Evolutionary conservation across 2,329 filamentous ascomycete species (phyloP).

Genomic region (Anisogramma anomala): DNA sequence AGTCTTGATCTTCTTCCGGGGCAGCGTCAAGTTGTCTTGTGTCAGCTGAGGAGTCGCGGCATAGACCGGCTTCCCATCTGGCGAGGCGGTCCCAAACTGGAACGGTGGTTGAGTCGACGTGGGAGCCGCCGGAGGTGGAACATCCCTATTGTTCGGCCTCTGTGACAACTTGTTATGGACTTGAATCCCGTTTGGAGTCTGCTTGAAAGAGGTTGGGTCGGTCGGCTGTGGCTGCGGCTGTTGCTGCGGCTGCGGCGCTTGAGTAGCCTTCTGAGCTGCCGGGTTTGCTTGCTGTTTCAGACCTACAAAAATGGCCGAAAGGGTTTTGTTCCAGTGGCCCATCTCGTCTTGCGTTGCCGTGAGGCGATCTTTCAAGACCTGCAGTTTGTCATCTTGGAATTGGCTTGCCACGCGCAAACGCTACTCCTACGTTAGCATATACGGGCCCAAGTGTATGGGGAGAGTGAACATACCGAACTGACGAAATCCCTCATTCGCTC

Average conservation of each 20-base stretch:
- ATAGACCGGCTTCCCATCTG: slow-evolving; percentile 48
- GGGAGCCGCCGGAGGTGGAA: slow-evolving; percentile 43
- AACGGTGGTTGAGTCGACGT: slow-evolving; percentile 47
- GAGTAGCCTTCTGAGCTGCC: slow-evolving; percentile 10
- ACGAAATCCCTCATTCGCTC: no score
- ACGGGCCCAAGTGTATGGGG: background rate
- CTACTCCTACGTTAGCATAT: slow-evolving; percentile 29
- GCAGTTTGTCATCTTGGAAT: slow-evolving; percentile 39
- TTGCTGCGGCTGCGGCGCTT: slow-evolving; percentile 9
- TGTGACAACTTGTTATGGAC: slow-evolving; percentile 36
- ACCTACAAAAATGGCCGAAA: no score
- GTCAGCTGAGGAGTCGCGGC: slow-evolving; percentile 40
- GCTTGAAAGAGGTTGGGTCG: slow-evolving; percentile 40
- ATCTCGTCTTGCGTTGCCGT: slow-evolving; percentile 43
- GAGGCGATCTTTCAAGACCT: slow-evolving; percentile 34
- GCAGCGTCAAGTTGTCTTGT: slow-evolving; percentile 42
- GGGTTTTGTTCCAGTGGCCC: no score
- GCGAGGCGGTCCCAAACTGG: slow-evolving; percentile 42
- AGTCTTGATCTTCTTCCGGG: slow-evolving; percentile 45
- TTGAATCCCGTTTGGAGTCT: slow-evolving; percentile 25
- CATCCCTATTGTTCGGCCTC: slow-evolving; percentile 33
- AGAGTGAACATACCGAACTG: slow-evolving; percentile 33
- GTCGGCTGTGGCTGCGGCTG: slow-evolving; percentile 26
- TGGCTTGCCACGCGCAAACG: slow-evolving; percentile 42
- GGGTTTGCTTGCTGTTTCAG: no score